Base-by-base conservation (phyloP, 1,139 yeast species). In the Sugiyamaella japonica region DNA sequence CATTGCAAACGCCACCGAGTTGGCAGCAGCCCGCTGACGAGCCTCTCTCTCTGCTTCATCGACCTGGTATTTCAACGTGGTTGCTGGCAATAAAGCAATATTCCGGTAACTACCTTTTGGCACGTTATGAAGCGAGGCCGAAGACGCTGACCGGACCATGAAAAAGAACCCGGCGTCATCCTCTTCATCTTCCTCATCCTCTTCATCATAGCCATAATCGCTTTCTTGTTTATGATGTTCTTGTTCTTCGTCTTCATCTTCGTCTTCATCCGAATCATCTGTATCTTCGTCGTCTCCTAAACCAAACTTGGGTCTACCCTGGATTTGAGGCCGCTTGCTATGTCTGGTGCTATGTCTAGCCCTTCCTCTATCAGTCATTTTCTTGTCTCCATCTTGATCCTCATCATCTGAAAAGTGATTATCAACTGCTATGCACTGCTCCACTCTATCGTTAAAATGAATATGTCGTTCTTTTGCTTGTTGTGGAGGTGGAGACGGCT, bases 361-460 rank as follows among this genome's bases (percentile, higher is more conserved):
- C 37, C 56, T 29, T 16, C 50, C 49, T 41, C 55, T 23, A 16
- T 31, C 20, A n/a, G 31, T 16, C 49, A 23, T 44, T 45, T n/a
- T 43, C 53, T 41, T 54, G 9, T 54, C 54, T 10, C 52, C 61
- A 6, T 56, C 58, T 13, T 56, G 55, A 28, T 66, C 68, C 25
- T 63, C 65, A 36, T 66, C 71, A 43, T 67, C 70, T 28, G 75
- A 79, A 45, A 75, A 73, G 48, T 73, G 76, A 38, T 39, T 38
- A 58, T 83, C 83, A 16, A 89, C 68, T 0, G 95, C 89, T 57
- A 87, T 82, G 70, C 98, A 91, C 71, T 93, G 98, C 68, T 88
- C 91, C 28, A 93, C 99, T 56, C 90, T 83, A 66, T 89, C 95
- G 67, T 86, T 91, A 72, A 93, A 93, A 72, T 90, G 98, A 56